Evolutionary conservation across 108 stramenopile genomes (phyloP), one percentile per base, ranked within the genome.

Genomic region (Nannochloropsis salina): DNA sequence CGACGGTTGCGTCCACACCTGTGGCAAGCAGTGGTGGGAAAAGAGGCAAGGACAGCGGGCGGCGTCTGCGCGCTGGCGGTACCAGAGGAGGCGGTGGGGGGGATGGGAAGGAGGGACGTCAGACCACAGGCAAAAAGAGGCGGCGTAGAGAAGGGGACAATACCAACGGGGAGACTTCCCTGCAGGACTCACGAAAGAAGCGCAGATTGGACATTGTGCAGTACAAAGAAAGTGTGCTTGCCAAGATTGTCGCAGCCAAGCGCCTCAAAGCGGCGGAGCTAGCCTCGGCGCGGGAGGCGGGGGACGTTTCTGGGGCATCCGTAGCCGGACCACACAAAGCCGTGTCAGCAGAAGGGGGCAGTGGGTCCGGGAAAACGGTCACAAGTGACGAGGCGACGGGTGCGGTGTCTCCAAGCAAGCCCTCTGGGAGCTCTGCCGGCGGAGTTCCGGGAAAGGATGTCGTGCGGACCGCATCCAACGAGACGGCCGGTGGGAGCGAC

Each of bases 241-340:
- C 61, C 61, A 74, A 74, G 61, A 15, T 74, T 15, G n/a, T 74
- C n/a, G 61, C 61, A n/a, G 61, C 61, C 61, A 74, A 74, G 61
- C 15, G n/a, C n/a, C 61, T n/a, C 20, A 74, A 74, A 6, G 61
- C 15, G n/a, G 61, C 61, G 15, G 61, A 74, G 61, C 61, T 74
- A n/a, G 61, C 61, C 15, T 74, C 61, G 4, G n/a, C 20, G n/a
- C 61, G 61, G 15, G 61, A 74, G 61, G 4, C 61, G 2, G 8
- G 20, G n/a, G 61, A 4, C 15, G 61, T n/a, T n/a, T 15, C 8
- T n/a, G 61, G 20, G 15, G 47, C 47, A 51, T 10, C 47, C 10
- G 47, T 51, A 51, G 12, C 47, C 10, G 10, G 10, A 51, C 47
- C 47, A 74, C 6, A 31, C 31, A 31, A 31, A 31, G 31, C 31